Evolutionary conservation across 2,329 filamentous ascomycete genomes (phyloP), one percentile per base, ranked within the genome.

Genomic region (Trichoderma hamatum): DNA sequence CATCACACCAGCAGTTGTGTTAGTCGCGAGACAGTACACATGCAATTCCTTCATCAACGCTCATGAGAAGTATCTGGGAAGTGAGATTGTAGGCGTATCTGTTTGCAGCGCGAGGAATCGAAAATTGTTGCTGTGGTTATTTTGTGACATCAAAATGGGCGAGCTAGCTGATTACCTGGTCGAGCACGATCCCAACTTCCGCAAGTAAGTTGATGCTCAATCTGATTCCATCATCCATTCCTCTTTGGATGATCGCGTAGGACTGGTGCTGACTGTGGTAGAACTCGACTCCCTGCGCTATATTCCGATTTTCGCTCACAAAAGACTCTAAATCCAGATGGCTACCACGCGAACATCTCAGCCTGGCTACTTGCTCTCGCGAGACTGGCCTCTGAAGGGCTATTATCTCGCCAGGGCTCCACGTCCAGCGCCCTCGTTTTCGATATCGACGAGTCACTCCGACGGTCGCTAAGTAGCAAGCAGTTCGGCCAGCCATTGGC

Each of bases 261-360:
- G n/a, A 13, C 26, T 43, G 13, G 24, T 58, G 43, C 30, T 32
- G 32, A 54, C 46, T 24, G 9, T 61, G 46, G 9, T 72, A 93
- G 90, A 81, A 87, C 90, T 72, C 92, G 94, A 61, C 85, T 97
- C 14, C 90, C 92, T 14, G 94, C 93, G 5, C 88, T 97, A 56
- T 97, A 96, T 81, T 94, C 93, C 59, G 94, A 97, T 78, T 97
- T 97, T 76, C 84, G 88, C 46, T 81, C 88, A 5, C 93, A 95
- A 73, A 86, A 86, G 74, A 88, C 86, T 49, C 88, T 92, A 26
- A 97, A 97, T 76, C 92, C 93, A 1, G 93, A 96, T 78, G 93
- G 93, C 75, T 97, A 93, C 82, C 82, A 84, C 24, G 92, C 93
- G 54, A 97, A 97, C 78, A 84, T 93, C 52, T 82, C 86, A 7